These are phyloP conservation scores for Fusarium brevicatenulatum DNA, from an alignment of 2,329 filamentous ascomycete genomes.

Conservation along the genomic window DNA sequence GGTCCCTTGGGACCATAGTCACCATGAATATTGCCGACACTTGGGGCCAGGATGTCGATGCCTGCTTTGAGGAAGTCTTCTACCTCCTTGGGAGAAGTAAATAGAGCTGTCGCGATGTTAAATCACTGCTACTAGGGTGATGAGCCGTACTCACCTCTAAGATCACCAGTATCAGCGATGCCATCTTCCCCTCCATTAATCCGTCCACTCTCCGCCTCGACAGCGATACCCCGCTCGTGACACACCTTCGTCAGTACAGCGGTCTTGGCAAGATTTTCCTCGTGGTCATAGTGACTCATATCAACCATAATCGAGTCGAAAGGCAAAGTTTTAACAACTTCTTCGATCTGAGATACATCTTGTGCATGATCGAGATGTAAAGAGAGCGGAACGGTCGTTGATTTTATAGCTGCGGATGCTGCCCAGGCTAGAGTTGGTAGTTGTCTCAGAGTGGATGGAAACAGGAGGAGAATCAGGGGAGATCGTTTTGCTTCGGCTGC, in stretches of 20 bases:
- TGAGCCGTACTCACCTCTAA: constrained; percentile 49
- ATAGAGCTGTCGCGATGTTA: background rate
- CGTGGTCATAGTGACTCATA: constrained; percentile 14
- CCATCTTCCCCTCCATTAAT: constrained; percentile 71
- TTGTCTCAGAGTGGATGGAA: constrained; percentile 13
- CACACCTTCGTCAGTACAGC: background rate
- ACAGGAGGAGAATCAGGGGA: constrained; percentile 18
- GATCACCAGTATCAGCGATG: constrained; percentile 67
- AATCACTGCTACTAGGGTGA: rapidly evolving
- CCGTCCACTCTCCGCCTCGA: constrained; percentile 34
- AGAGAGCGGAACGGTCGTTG: constrained; percentile 48
- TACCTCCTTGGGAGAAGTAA: constrained; percentile 76
- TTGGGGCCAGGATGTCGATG: constrained; percentile 78
- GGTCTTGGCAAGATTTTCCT: constrained; percentile 6
- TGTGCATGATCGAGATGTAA: constrained; percentile 48
- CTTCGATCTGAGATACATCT: background rate
- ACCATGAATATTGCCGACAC: constrained; percentile 81
- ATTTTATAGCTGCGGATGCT: constrained; percentile 57
- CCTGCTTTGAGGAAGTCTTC: constrained; percentile 76
- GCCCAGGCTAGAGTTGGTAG: constrained; percentile 17
- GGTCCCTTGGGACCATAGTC: constrained; percentile 75
- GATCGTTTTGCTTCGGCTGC: constrained; percentile 23
- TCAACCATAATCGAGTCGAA: constrained; percentile 22
- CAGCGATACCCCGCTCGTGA: constrained; percentile 8
- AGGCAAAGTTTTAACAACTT: background rate